Evolutionary conservation across 2,329 filamentous ascomycete species (phyloP).

Genomic region (Plenodomus tracheiphilus): DNA sequence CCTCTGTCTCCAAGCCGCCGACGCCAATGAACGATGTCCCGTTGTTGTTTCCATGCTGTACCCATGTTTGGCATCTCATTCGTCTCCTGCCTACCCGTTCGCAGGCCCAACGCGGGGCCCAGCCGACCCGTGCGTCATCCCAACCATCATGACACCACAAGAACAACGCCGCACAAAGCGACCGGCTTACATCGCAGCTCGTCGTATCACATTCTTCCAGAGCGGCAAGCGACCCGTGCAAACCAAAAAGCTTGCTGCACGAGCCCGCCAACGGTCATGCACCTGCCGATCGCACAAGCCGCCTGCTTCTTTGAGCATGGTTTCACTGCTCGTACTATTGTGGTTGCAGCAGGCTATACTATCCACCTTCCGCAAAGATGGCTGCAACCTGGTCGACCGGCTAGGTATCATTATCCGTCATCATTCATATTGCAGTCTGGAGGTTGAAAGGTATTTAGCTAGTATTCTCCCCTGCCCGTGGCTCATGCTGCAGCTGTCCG

Average conservation of each 20-base stretch:
- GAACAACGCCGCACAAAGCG: no score
- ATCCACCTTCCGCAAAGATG: slow-evolving; percentile 35
- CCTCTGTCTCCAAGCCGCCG: no score
- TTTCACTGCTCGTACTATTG: slow-evolving; percentile 1
- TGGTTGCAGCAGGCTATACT: slow-evolving; percentile 16
- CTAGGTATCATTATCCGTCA: slow-evolving; percentile 10
- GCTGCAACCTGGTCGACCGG: slow-evolving; percentile 13
- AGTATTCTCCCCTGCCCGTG: neutral
- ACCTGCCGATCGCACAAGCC: slow-evolving; percentile 20
- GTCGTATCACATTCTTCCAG: neutral
- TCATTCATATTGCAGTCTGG: slow-evolving; percentile 9
- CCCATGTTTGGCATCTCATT: no score
- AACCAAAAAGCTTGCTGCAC: slow-evolving; percentile 13
- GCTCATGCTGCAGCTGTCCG: slow-evolving; percentile 2
- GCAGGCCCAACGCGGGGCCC: no score
- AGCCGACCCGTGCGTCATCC: no score
- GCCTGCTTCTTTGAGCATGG: slow-evolving; percentile 33
- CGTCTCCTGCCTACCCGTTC: no score
- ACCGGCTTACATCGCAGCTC: no score
- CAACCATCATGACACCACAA: no score
- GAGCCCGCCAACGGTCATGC: slow-evolving; percentile 10
- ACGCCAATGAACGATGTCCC: no score
- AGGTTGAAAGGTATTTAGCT: neutral
- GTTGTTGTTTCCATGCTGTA: no score
- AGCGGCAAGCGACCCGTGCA: slow-evolving; percentile 1